Conservation (phyloP, 129 eudicot genomes). For the Mikania micrantha region DNA sequence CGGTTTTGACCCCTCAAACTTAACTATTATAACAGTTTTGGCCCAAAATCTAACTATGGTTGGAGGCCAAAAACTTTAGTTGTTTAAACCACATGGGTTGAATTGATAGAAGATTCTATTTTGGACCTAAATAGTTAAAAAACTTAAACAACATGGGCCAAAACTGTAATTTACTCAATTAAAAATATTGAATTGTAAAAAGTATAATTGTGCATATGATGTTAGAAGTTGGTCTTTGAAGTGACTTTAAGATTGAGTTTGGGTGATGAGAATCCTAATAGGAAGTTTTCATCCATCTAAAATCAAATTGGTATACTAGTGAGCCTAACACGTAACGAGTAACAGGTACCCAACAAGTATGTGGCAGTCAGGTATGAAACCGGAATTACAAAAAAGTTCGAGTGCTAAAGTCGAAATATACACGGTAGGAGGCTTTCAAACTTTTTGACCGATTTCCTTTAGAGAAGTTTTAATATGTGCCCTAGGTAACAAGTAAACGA, state of each 20-base stretch:
- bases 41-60: no score
- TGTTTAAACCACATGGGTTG: no score
- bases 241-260: not conserved
- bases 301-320: not conserved
- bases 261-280: not conserved
- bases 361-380: not conserved
- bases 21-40: no score
- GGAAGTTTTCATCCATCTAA: not conserved
- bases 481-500: not conserved
- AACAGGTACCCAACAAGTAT: not conserved
- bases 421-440: not conserved
- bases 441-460: not conserved
- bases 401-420: not conserved
- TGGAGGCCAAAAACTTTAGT: no score
- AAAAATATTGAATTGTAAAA: not conserved
- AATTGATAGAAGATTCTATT: no score
- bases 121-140: no score
- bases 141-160: no score
- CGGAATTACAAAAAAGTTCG: not conserved
- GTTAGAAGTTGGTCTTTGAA: not conserved
- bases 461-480: not conserved
- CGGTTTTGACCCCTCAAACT: no score
- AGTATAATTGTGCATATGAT: not conserved
- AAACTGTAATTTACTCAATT: no score
- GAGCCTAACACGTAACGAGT: not conserved